phyloP scores from a whole-genome alignment of 2,329 filamentous ascomycete genomes.

The Aureobasidium sp. region DNA sequence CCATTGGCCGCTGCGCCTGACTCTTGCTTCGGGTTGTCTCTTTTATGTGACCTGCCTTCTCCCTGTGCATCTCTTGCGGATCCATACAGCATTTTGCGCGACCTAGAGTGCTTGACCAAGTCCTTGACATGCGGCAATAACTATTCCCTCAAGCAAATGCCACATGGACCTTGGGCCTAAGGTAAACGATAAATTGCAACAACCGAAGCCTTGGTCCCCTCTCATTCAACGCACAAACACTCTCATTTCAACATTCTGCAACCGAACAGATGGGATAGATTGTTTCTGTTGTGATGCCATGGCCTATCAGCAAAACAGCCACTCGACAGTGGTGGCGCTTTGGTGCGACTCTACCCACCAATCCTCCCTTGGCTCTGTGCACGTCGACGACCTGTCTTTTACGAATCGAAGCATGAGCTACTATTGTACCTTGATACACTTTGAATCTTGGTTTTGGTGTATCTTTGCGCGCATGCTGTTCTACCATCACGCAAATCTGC shows the following conservation, averaged over 20 bases:
- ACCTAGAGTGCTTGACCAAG: background rate
- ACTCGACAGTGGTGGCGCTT: conserved; percentile 1
- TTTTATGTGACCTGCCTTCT: background rate
- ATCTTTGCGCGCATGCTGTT: background rate
- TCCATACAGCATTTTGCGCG: background rate
- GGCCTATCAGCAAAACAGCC: background rate
- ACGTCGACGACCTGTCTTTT: background rate
- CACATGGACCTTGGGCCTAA: background rate
- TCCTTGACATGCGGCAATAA: background rate
- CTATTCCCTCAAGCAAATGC: background rate
- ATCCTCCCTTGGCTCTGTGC: background rate
- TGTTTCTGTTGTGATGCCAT: conserved; percentile 4
- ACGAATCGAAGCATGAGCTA: background rate
- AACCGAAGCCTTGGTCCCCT: conserved; percentile 5
- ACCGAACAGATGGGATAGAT: background rate
- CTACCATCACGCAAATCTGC: background rate
- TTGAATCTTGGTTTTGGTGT: background rate
- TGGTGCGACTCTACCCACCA: background rate
- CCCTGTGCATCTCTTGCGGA: background rate
- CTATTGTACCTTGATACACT: background rate
- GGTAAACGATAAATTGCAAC: conserved; percentile 5
- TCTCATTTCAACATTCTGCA: conserved; percentile 7
- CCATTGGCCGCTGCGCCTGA: background rate
- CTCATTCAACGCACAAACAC: conserved; percentile 10
- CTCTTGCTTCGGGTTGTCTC: background rate